A percentile compares a stretch with the other conserved stretches of the same genome.
These are phyloP conservation scores for Crithidia fasciculata DNA, from an alignment of 208 protist genomes.

Conservation along the genomic window DNA sequence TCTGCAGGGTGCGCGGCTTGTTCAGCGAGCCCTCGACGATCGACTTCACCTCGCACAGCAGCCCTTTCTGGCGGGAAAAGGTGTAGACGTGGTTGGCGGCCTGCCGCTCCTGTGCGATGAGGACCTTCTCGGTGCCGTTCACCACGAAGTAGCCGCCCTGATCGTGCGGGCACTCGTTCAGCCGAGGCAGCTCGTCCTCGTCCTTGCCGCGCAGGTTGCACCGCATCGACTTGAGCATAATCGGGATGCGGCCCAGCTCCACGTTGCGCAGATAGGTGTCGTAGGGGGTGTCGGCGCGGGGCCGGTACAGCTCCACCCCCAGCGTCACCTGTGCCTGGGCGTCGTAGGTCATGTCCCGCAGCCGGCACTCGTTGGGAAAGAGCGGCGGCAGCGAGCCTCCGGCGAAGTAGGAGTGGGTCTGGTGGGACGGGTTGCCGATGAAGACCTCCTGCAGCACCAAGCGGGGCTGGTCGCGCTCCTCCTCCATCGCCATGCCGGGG, in stretches of 20 bases:
- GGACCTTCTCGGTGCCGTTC: conserved; percentile 98
- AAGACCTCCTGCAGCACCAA: conserved; percentile 82
- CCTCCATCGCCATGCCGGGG: conserved; percentile 50
- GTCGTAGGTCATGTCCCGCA: conserved; percentile 96
- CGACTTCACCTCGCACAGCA: conserved; percentile 97
- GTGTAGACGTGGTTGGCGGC: conserved; percentile 98
- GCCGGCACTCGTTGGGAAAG: conserved; percentile 96
- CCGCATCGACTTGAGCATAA: conserved; percentile 98
- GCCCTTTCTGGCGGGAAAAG: conserved; percentile 93
- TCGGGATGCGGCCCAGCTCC: conserved; percentile 97
- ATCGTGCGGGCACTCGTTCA: conserved; percentile 99
- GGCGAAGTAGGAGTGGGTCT: conserved; percentile 48
- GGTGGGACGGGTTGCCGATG: conserved; percentile 82
- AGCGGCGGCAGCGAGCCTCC: conserved; percentile 72
- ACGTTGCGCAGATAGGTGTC: conserved; percentile 77
- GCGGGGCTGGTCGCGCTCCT: conserved; percentile 71
- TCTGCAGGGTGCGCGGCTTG: conserved; percentile 91
- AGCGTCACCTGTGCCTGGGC: conserved; percentile 69
- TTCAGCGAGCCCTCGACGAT: conserved; percentile 88
- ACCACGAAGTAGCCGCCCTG: conserved; percentile 99
- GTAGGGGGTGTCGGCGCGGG: conserved; percentile 39
- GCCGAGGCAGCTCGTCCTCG: conserved; percentile 90
- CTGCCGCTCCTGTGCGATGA: conserved; percentile 95
- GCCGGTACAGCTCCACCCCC: conserved; percentile 63
- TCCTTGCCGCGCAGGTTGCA: conserved; percentile 96